These are phyloP conservation scores for Paracamarosporium sp. DNA, from an alignment of 2,329 filamentous ascomycete species.

Conservation along the genomic window DNA sequence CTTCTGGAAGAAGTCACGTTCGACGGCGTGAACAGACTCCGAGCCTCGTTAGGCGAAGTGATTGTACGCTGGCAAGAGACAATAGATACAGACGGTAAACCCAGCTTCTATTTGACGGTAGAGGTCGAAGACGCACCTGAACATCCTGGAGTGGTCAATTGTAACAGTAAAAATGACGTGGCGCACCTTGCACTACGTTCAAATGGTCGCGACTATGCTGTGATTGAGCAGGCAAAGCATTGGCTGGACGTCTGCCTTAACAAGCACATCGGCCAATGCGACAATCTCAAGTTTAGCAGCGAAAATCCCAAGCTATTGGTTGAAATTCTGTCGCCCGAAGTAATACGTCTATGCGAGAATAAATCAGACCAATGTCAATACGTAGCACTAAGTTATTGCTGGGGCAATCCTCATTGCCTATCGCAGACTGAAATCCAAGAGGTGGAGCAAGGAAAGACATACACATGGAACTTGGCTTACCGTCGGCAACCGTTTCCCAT, in stretches of 20 bases:
- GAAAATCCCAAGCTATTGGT: conserved; percentile 8
- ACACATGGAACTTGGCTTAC: neutral
- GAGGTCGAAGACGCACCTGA: neutral
- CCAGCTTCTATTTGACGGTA: neutral
- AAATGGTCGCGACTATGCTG: neutral
- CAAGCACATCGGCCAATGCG: conserved; percentile 9
- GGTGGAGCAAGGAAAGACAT: conserved; percentile 1
- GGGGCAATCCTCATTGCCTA: conserved; percentile 2
- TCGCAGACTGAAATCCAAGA: conserved; percentile 1
- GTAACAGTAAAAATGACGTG: conserved; percentile 7
- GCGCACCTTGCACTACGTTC: conserved; percentile 9
- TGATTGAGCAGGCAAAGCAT: conserved; percentile 9
- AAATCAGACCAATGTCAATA: neutral
- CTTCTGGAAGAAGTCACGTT: conserved; percentile 13
- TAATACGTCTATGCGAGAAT: conserved; percentile 5
- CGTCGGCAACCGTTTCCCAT: conserved; percentile 7
- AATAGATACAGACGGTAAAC: neutral
- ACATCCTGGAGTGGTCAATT: conserved; percentile 10
- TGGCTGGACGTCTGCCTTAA: conserved; percentile 10
- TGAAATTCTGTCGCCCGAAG: conserved; percentile 5
- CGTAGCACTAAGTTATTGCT: conserved; percentile 14
- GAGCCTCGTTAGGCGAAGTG: neutral
- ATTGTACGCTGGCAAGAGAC: conserved; percentile 6
- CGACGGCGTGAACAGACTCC: conserved; percentile 4
- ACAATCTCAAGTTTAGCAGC: conserved; percentile 10